A percentile compares a stretch with the other conserved stretches of the same genome.
Evolutionary conservation across 2,329 filamentous ascomycete genomes (phyloP).

Genomic region (Trichoderma sp.): DNA sequence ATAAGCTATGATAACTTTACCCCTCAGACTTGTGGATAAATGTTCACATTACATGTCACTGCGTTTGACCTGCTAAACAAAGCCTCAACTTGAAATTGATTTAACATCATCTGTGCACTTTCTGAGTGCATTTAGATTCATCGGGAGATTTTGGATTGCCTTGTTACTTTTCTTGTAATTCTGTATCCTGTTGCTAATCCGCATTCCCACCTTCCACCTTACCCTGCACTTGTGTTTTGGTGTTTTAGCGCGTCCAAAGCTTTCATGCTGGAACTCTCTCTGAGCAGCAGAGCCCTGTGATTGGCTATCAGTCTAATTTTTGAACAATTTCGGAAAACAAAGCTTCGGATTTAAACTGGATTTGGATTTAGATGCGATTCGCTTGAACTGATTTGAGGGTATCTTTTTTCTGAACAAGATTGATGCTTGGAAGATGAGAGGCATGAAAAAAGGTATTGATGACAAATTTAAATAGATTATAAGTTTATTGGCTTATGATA

Average conservation of each 20-base stretch:
- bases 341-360: too few relatives aligned
- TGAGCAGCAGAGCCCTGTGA: too few relatives aligned
- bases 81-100: not conserved
- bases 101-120: not conserved
- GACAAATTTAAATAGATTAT: not conserved
- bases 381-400: not conserved
- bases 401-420: not conserved
- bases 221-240: too few relatives aligned
- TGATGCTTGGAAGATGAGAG: not conserved
- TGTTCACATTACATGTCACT: not conserved
- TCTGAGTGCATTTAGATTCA: not conserved
- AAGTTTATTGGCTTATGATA: not conserved
- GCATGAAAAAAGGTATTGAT: not conserved
- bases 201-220: too few relatives aligned
- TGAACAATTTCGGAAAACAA: too few relatives aligned
- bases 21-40: not conserved
- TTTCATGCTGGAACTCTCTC: too few relatives aligned
- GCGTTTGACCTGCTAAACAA: not conserved
- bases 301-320: too few relatives aligned
- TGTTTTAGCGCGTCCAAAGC: too few relatives aligned
- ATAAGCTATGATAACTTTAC: too few relatives aligned
- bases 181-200: too few relatives aligned
- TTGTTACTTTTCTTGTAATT: not conserved
- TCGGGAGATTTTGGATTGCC: not conserved
- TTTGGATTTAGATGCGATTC: not conserved